A percentile compares a stretch with the other conserved stretches of the same genome.
Evolutionary conservation across 2,329 filamentous ascomycete species (phyloP).

Genomic region (Fusarium sp.): DNA sequence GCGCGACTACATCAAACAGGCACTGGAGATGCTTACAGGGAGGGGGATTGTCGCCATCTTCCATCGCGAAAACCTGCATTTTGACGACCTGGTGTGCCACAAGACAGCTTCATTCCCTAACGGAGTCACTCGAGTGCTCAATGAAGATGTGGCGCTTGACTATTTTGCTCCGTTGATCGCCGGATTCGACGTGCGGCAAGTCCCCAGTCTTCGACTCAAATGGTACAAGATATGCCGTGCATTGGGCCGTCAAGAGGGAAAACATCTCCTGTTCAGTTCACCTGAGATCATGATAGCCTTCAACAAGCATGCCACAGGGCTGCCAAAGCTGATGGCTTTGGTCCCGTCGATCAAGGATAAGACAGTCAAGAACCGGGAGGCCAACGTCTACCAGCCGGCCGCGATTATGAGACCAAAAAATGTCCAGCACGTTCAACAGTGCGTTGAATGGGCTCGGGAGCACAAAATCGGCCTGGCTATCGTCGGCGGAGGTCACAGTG

Average conservation of each 20-base stretch:
- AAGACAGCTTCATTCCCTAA: conserved; percentile 59
- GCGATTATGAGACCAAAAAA: conserved; percentile 59
- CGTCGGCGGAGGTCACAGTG: conserved; percentile 70
- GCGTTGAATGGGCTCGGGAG: conserved; percentile 67
- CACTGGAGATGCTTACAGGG: conserved; percentile 61
- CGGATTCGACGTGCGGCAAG: conserved; percentile 60
- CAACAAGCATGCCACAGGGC: conserved; percentile 55
- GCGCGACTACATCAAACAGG: conserved; percentile 56
- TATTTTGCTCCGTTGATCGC: conserved; percentile 63
- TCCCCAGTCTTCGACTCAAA: conserved; percentile 45
- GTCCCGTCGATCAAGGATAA: conserved; percentile 51
- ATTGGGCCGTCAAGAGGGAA: too few relatives aligned
- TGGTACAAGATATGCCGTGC: conserved; percentile 67
- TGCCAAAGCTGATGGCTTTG: conserved; percentile 56
- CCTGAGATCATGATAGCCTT: conserved; percentile 66
- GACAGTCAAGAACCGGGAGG: conserved; percentile 66
- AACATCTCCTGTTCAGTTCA: too few relatives aligned
- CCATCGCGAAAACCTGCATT: conserved; percentile 62
- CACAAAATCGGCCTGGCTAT: conserved; percentile 60
- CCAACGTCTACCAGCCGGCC: conserved; percentile 57
- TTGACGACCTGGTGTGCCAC: conserved; percentile 63
- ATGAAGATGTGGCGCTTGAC: too few relatives aligned
- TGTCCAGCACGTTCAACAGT: conserved; percentile 63
- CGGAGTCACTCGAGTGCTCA: too few relatives aligned
- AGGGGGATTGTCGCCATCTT: conserved; percentile 64